These are phyloP conservation scores for Pugionium dolabratum DNA, from an alignment of 345 rosid species.

Conservation along the genomic window DNA sequence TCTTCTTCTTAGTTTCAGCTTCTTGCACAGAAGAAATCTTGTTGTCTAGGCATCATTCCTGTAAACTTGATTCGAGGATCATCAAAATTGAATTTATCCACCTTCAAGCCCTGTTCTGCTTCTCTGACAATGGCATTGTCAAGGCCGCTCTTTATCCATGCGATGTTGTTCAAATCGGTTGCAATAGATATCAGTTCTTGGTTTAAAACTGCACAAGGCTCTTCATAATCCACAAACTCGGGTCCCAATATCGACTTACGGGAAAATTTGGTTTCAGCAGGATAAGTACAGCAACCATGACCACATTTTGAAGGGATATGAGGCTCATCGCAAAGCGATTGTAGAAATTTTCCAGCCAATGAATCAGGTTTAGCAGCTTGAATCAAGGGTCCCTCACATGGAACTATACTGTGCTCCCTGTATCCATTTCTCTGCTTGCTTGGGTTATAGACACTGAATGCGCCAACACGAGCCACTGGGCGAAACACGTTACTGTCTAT, in stretches of 20 bases:
- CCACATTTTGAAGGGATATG: conserved; percentile 66
- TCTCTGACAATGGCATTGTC: conserved; percentile 50
- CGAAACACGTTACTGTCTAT: conserved; percentile 37
- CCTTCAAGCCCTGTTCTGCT: conserved; percentile 45
- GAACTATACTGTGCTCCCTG: conserved; percentile 39
- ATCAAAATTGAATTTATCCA: conserved; percentile 38
- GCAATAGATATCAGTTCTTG: conserved; percentile 75
- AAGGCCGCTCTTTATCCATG: conserved; percentile 81
- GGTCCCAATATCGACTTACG: conserved; percentile 65
- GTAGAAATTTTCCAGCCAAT: conserved; percentile 52
- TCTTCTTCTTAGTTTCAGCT: conserved; percentile 53
- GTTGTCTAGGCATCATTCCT: conserved; percentile 54
- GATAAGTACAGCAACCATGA: conserved; percentile 58
- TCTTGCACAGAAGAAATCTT: conserved; percentile 48
- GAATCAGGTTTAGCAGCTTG: conserved; percentile 54
- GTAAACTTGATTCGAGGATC: conserved; percentile 53
- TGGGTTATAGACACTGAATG: conserved; percentile 65
- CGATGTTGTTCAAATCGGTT: conserved; percentile 78
- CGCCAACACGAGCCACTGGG: conserved; percentile 68
- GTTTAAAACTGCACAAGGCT: conserved; percentile 53
- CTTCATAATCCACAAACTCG: conserved; percentile 78
- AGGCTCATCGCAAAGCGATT: conserved; percentile 55
- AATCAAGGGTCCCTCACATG: conserved; percentile 55
- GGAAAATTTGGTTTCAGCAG: conserved; percentile 30
- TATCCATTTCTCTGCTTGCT: conserved; percentile 40